phyloP scores from a whole-genome alignment of 805 yeast genomes.

The Cyberlindnera americana region DNA sequence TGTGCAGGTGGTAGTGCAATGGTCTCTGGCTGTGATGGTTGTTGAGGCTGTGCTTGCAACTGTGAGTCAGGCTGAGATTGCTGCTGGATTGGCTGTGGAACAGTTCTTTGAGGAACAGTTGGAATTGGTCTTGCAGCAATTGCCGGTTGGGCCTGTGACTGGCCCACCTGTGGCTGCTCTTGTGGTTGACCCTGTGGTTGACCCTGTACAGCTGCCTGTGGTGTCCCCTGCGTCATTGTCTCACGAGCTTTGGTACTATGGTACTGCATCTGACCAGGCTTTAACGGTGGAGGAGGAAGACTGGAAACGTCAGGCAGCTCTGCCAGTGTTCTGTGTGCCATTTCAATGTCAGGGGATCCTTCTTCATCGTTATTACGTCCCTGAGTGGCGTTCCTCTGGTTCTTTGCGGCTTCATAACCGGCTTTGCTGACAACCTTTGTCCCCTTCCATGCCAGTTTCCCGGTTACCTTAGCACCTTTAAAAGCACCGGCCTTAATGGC shows the following conservation, averaged over 20 bases:
- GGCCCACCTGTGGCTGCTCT: not conserved
- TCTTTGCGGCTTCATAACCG: conserved; percentile 38
- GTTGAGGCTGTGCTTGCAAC: conserved; percentile 3
- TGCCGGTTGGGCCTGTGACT: not conserved
- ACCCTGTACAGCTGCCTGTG: conserved; percentile 1
- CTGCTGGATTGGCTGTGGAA: conserved; percentile 7
- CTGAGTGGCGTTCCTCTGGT: conserved; percentile 15
- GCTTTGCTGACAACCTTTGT: conserved; percentile 39
- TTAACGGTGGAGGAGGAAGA: conserved; percentile 39
- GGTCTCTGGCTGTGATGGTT: conserved; percentile 6
- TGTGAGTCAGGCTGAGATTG: no score
- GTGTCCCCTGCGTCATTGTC: not conserved
- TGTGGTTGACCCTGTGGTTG: not conserved
- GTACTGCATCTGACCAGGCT: conserved; percentile 35
- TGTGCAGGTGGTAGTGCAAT: conserved; percentile 15
- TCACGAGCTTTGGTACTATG: conserved; percentile 19
- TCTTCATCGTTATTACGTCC: not conserved
- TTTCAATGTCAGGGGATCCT: conserved; percentile 11
- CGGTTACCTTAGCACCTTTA: conserved; percentile 35
- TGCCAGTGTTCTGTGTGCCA: conserved; percentile 11
- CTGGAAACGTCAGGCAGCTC: conserved; percentile 17
- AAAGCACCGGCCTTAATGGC: conserved; percentile 34
- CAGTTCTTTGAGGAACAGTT: not conserved
- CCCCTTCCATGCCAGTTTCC: conserved; percentile 36
- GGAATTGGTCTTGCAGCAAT: not conserved